phyloP scores from a whole-genome alignment of 768 basidiomycete species.

The Tephrocybe sp. region DNA sequence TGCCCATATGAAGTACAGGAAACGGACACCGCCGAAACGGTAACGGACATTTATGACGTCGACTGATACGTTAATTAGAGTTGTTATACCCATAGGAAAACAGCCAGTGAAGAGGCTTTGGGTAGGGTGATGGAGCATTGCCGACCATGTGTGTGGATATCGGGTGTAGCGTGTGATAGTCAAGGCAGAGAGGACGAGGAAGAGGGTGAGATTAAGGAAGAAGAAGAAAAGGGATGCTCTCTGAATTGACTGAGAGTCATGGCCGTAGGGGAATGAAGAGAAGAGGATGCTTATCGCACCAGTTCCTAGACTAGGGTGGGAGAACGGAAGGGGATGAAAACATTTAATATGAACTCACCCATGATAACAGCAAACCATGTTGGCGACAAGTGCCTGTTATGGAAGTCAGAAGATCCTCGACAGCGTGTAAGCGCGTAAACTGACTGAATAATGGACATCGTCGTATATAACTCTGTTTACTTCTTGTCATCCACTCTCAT shows the following conservation, averaged over 20 bases:
- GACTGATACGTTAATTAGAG: conserved; percentile 45
- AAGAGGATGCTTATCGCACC: conserved; percentile 56
- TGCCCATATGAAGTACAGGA: conserved; percentile 52
- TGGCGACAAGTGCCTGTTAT: conserved; percentile 35
- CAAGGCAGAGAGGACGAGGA: conserved; percentile 37
- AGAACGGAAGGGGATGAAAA: background rate
- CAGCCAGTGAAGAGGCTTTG: conserved; percentile 46
- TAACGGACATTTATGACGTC: conserved; percentile 37
- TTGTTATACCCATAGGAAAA: conserved; percentile 50
- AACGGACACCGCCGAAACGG: conserved; percentile 43
- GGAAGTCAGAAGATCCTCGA: background rate
- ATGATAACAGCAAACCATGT: conserved; percentile 42
- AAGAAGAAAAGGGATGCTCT: conserved; percentile 22
- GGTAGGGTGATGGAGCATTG: conserved; percentile 45
- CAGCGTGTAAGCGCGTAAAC: background rate
- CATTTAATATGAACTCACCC: conserved; percentile 33
- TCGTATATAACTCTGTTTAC: background rate
- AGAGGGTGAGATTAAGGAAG: conserved; percentile 40
- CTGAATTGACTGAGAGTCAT: conserved; percentile 35
- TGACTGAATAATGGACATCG: background rate
- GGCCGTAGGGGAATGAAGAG: conserved; percentile 54
- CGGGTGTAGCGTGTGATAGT: conserved; percentile 37
- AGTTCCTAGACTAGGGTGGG: conserved; percentile 28
- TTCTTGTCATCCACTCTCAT: conserved; percentile 3
- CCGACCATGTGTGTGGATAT: conserved; percentile 40